Evolutionary conservation across 2,329 filamentous ascomycete species (phyloP).

Genomic region (Clarireedia paspali): DNA sequence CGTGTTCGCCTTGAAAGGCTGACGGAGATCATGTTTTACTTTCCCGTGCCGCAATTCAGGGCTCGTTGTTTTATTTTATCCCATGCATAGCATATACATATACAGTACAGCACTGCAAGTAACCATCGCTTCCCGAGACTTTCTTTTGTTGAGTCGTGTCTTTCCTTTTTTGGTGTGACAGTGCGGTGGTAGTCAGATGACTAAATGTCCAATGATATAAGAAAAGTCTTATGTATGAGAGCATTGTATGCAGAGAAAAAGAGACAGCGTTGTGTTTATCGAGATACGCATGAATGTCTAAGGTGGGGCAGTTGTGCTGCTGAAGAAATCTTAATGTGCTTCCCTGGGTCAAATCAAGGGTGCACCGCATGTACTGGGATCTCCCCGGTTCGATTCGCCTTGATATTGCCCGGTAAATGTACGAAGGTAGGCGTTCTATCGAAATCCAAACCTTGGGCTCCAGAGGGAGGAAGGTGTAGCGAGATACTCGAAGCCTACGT

Average conservation of each 20-base stretch:
- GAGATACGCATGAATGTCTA: neutral
- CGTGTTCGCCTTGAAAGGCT: slow-evolving; percentile 8
- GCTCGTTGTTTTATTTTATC: neutral
- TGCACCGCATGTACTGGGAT: slow-evolving; percentile 8
- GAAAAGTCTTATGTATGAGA: neutral
- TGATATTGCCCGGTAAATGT: neutral
- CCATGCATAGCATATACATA: neutral
- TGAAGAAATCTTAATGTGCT: slow-evolving; percentile 7
- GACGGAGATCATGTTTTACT: slow-evolving; percentile 4
- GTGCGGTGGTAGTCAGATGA: neutral
- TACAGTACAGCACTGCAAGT: neutral
- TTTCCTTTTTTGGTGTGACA: neutral
- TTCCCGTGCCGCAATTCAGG: neutral
- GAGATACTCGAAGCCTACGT: neutral
- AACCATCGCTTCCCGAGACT: slow-evolving; percentile 2
- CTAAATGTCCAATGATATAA: neutral
- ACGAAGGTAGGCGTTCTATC: neutral
- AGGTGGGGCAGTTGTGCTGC: neutral
- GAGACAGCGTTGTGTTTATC: neutral
- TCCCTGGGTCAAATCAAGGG: slow-evolving; percentile 3
- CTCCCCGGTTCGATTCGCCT: neutral
- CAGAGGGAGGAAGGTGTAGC: neutral
- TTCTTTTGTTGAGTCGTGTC: neutral
- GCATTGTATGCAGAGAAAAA: neutral
- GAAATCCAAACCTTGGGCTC: neutral